Base-by-base conservation (phyloP, 2,329 filamentous ascomycete genomes). In the Trichoderma polysporum region DNA sequence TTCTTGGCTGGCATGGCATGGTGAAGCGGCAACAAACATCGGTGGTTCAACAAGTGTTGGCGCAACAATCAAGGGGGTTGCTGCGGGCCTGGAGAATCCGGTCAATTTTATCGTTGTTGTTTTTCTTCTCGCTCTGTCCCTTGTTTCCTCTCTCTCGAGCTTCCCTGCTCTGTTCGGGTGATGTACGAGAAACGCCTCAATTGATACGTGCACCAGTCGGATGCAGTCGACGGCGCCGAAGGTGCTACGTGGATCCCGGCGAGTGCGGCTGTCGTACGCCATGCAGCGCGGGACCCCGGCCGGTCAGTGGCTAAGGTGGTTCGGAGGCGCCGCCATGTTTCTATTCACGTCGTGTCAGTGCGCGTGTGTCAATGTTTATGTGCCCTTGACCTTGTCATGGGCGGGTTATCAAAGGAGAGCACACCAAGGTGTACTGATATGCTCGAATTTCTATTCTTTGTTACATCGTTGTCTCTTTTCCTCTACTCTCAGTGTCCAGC, bases 161-260 rank as follows among this genome's bases (percentile, higher is more conserved):
- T 29, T 22, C 27, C 17, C 15, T 45, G 25, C 31, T 13, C 35
- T 17, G 33, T 25, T 35, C 15, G 31, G 52, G 53, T 12, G 37
- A 54, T n/a, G 17, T 45, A 19, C 19, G 39, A n/a, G 39, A 29
- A 52, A 29, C 60, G 50, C 60, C 60, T 63, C 60, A 45, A 22
- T 52, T 17, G 37, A 54, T 63, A 63, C 60, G 60, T 63, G 60
- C 60, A 63, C 60, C 60, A 63, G 60, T 63, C 60, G 60, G 60
- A 63, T 35, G 33, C 27, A 63, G 27, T n/a, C 49, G 37, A 63
- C 60, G 50, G 50, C 37, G 27, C 60, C 39, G 63, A 66, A 12
- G 41, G 58, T 59, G 25, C 41, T 59, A 39, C 60, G 60, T 64
- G 50, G 60, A 54, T 27, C 50, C 60, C 60, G 50, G 60, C 37